phyloP scores from a whole-genome alignment of 495 filamentous ascomycete species.

The Beverwykella pulmonaria region DNA sequence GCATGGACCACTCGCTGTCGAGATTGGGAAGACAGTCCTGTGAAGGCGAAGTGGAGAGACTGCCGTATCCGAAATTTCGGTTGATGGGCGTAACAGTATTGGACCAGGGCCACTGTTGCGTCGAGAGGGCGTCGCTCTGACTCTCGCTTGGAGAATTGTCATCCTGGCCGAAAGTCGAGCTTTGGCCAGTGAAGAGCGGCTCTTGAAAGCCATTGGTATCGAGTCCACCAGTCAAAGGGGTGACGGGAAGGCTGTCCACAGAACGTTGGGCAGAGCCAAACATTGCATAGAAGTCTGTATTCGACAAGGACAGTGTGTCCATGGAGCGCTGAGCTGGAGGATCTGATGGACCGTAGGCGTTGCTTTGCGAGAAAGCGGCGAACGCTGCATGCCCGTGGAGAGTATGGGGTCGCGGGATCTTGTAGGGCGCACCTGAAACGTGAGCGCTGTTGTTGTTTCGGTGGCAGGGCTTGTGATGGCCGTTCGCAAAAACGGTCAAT shows the following conservation, averaged over 20 bases:
- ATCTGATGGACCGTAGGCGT: slow-evolving; percentile 7
- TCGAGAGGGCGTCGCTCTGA: slow-evolving; percentile 19
- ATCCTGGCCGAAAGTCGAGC: slow-evolving; percentile 23
- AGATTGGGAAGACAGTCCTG: slow-evolving; percentile 34
- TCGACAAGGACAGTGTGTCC: slow-evolving; percentile 35
- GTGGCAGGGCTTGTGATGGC: slow-evolving; percentile 90
- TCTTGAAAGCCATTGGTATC: slow-evolving; percentile 25
- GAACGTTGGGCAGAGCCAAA: slow-evolving; percentile 36
- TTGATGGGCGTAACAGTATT: slow-evolving; percentile 10
- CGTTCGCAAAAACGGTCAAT: slow-evolving; percentile 85
- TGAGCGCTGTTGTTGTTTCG: slow-evolving; percentile 86
- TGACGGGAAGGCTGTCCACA: slow-evolving; percentile 38
- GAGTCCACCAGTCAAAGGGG: slow-evolving; percentile 26
- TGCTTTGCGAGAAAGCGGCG: slow-evolving; percentile 18
- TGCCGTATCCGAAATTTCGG: slow-evolving; percentile 24
- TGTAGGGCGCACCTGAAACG: slow-evolving; percentile 79
- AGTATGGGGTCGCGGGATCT: slow-evolving; percentile 71
- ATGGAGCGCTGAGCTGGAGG: slow-evolving; percentile 20
- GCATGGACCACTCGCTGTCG: slow-evolving; percentile 35
- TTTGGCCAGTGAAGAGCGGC: slow-evolving; percentile 23
- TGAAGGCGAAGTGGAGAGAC: slow-evolving; percentile 39
- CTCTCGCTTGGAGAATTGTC: slow-evolving; percentile 32
- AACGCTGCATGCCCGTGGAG: slow-evolving; percentile 56
- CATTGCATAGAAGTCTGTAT: slow-evolving; percentile 31
- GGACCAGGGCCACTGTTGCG: slow-evolving; percentile 33